phyloP scores from a whole-genome alignment of 768 basidiomycete genomes.

The Tylopilus plumbeoviolaceoides region DNA sequence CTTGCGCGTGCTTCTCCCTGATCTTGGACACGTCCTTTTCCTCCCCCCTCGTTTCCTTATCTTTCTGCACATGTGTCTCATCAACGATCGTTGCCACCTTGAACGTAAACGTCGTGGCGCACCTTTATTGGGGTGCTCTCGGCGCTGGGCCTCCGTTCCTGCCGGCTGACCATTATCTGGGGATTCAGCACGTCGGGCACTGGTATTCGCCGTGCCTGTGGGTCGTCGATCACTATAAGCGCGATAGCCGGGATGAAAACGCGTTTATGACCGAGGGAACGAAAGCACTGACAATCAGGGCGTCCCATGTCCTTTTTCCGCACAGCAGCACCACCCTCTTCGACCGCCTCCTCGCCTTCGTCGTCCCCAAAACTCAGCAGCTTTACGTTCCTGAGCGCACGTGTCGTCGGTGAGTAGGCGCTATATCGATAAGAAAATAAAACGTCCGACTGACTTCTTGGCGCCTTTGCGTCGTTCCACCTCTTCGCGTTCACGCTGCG shows the following conservation, averaged over 20 bases:
- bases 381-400: conserved; percentile 67
- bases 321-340: conserved; percentile 48
- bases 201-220: conserved; percentile 1
- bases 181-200: conserved; percentile 6
- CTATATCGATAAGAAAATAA: too few species aligned
- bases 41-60: conserved; percentile 22
- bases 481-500: conserved; percentile 76
- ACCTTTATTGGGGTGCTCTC: conserved; percentile 19
- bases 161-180: background rate
- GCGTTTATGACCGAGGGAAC: background rate
- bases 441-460: conserved; percentile 65
- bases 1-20: conserved; percentile 69
- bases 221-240: conserved; percentile 24
- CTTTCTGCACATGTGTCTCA: background rate
- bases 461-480: conserved; percentile 66
- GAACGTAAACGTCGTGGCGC: background rate
- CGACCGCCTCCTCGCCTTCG: conserved; percentile 50
- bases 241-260: background rate
- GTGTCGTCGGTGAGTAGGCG: background rate
- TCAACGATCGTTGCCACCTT: background rate
- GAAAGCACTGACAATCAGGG: conserved; percentile 65
- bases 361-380: conserved; percentile 85
- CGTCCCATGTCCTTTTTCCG: conserved; percentile 76
- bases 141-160: background rate
- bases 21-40: conserved; percentile 61